Base-by-base conservation (phyloP, 352 stramenopile species). In the Hyaloperonospora brassicae region DNA sequence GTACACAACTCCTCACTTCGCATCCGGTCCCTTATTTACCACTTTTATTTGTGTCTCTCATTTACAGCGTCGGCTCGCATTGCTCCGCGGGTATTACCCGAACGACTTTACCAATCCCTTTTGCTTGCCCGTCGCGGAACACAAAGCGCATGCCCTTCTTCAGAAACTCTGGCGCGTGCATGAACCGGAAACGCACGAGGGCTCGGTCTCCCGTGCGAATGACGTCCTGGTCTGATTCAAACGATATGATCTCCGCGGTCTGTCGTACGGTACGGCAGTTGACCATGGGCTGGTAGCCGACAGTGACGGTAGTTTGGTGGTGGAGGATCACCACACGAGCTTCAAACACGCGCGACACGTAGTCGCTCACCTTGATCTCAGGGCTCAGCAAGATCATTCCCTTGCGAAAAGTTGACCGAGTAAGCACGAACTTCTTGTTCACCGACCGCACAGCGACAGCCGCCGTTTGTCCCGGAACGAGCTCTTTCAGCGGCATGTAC, bases 41-140 rank as follows among this genome's bases (percentile, higher is more conserved):
- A 42, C 39, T 50, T 30, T 31, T 58, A 50, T 36, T 27, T 34
- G 27, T 34, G 27, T 8, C 27, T 34, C 27, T 34, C 27, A 34
- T 34, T 55, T 61, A 59, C 50, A 42, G 47, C 24, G 45, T 22
- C 8, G 27, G 27, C 27, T 62, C 62, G n/a, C 40, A 56, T 52
- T 56, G 53, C 12, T 73, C 59, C 17, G 48, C 50, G 21, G 63
- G 68, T 25, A 93, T 49, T 79, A 93, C 84, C 39, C 77, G 73
- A 25, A 89, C 72, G 11, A 97, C 77, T 62, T 96, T 97, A 34
- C 95, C 95, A 42, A 98, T 97, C 55, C 96, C 95, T 68, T 98
- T 98, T 24, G 97, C 95, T 56, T 97, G 87, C 2, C 96, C 97
- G 68, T 99, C 96, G 47, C 97, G 89, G 57, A 99, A 99, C 31